phyloP scores from a whole-genome alignment of 2,329 filamentous ascomycete genomes.

The Fusarium mangiferae region DNA sequence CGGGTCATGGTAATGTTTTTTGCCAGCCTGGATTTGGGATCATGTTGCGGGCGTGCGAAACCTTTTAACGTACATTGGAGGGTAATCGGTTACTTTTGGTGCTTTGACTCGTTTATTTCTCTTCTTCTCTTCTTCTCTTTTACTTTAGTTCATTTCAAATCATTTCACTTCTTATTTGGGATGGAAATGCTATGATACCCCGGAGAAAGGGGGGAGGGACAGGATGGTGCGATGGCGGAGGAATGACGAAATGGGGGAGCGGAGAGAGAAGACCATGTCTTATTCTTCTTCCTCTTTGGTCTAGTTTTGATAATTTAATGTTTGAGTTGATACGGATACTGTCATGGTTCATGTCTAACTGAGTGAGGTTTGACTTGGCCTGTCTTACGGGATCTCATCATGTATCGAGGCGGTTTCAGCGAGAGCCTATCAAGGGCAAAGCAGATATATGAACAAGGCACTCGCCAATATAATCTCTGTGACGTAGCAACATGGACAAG shows the following conservation, averaged over 20 bases:
- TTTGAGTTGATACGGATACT: constrained; percentile 18
- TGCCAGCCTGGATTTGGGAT: constrained; percentile 22
- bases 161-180: constrained; percentile 18
- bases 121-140: not conserved
- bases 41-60: constrained; percentile 20
- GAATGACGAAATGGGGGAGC: not conserved
- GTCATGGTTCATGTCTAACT: not conserved
- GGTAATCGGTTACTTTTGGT: constrained; percentile 20
- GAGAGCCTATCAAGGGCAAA: not conserved
- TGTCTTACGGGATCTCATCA: not conserved
- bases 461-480: not conserved
- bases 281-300: constrained; percentile 19
- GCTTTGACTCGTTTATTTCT: constrained; percentile 19
- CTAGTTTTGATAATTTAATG: constrained; percentile 31
- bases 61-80: constrained; percentile 8
- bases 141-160: not conserved
- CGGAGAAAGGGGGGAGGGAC: constrained; percentile 30
- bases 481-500: not conserved
- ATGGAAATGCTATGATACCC: constrained; percentile 37
- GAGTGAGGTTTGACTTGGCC: not conserved
- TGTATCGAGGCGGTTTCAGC: not conserved
- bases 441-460: not conserved
- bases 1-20: constrained; percentile 19
- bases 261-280: constrained; percentile 2
- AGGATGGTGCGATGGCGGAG: constrained; percentile 20